A percentile compares a stretch with the other conserved stretches of the same genome.
Conservation (phyloP, 2,329 filamentous ascomycete species). For the Calonectria ilicicola region DNA sequence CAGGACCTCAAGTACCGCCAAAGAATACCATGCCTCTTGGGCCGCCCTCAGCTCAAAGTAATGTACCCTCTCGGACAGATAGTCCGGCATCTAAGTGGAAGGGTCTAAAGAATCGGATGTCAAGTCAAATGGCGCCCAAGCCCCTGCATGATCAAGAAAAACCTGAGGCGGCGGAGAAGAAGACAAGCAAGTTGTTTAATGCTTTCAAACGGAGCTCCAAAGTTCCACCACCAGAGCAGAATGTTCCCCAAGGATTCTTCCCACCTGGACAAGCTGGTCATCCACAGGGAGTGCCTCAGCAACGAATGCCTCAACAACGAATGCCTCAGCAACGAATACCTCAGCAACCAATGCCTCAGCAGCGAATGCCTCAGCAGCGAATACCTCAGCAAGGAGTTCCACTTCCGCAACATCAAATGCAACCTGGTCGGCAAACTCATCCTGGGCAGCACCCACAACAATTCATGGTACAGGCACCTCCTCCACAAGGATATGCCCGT, state of each 20-base stretch:
- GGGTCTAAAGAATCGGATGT: conserved; percentile 48
- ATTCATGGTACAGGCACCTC: conserved; percentile 2
- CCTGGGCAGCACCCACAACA: conserved; percentile 12
- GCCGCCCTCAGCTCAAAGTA: conserved; percentile 16
- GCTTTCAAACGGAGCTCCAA: conserved; percentile 50
- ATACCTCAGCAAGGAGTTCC: conserved; percentile 23
- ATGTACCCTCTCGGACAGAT: conserved; percentile 30
- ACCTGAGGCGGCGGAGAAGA: conserved; percentile 36
- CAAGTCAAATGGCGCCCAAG: conserved; percentile 43
- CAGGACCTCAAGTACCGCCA: conserved; percentile 24
- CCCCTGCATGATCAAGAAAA: conserved; percentile 31
- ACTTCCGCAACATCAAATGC: conserved; percentile 29
- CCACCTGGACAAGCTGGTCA: conserved; percentile 10
- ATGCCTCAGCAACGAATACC: conserved; percentile 27
- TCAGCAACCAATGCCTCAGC: conserved; percentile 25
- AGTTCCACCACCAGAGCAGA: conserved; percentile 37
- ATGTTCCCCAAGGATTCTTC: conserved; percentile 6
- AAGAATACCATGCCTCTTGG: conserved; percentile 24
- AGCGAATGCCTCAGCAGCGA: conserved; percentile 28
- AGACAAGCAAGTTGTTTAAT: conserved; percentile 44
- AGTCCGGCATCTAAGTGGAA: conserved; percentile 48
- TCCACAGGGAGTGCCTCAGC: conserved; percentile 23
- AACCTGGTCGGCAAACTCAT: conserved; percentile 7
- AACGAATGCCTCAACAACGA: background rate
- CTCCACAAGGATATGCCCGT: conserved; percentile 30